phyloP scores from a whole-genome alignment of 768 basidiomycete genomes.

The Coprinopsis strossmayeri region DNA sequence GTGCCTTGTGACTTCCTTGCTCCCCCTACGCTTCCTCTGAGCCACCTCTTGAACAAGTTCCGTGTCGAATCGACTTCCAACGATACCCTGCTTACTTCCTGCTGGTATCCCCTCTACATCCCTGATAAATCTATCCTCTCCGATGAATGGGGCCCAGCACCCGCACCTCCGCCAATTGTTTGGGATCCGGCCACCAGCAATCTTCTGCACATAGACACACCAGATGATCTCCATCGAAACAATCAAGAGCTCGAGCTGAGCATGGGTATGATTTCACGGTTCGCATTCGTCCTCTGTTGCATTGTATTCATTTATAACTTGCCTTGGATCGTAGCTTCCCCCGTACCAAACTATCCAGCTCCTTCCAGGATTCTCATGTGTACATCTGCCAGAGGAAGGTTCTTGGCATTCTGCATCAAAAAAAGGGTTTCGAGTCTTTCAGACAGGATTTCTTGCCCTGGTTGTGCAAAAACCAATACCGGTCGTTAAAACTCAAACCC shows the following conservation, averaged over 20 bases:
- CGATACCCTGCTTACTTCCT: slow-evolving; percentile 57
- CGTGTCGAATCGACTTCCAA: slow-evolving; percentile 62
- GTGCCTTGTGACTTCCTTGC: slow-evolving; percentile 90
- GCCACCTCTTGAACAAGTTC: slow-evolving; percentile 72
- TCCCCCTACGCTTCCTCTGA: slow-evolving; percentile 64
- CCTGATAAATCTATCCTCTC: slow-evolving; percentile 48
- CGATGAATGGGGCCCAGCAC: slow-evolving; percentile 61
- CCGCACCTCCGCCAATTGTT: slow-evolving; percentile 45
- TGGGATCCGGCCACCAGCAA: slow-evolving; percentile 65
- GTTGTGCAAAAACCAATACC: slow-evolving; percentile 84
- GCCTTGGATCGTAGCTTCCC: slow-evolving; percentile 74
- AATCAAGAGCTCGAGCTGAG: slow-evolving; percentile 66
- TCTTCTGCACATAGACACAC: slow-evolving; percentile 66
- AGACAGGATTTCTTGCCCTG: slow-evolving; percentile 90
- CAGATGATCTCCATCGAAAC: slow-evolving; percentile 62
- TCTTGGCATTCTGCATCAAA: slow-evolving; percentile 63
- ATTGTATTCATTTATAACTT: slow-evolving; percentile 3
- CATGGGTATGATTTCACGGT: slow-evolving; percentile 72
- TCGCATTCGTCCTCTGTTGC: slow-evolving; percentile 11
- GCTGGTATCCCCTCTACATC: slow-evolving; percentile 50
- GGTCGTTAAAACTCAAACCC: slow-evolving; percentile 48
- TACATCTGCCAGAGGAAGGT: slow-evolving; percentile 79
- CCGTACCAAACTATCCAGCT: slow-evolving; percentile 57
- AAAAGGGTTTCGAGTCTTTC: slow-evolving; percentile 71
- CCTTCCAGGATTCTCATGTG: slow-evolving; percentile 80